A percentile compares a stretch with the other conserved stretches of the same genome.
Evolutionary conservation across 2,329 filamentous ascomycete species (phyloP).

Genomic region (Neospermospora avenae): DNA sequence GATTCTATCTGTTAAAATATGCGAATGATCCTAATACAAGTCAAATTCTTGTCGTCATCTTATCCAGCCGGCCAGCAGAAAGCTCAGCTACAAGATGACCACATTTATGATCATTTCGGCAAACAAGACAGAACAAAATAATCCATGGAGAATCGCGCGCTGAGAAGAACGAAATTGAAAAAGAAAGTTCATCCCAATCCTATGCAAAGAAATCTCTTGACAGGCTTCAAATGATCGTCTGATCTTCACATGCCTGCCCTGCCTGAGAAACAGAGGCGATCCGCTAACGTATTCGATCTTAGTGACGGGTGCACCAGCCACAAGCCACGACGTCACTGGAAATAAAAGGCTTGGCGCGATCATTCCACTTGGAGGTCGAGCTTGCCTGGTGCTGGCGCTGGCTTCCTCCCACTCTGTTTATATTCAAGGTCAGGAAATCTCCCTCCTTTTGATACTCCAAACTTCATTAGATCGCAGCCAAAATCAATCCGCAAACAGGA

Average conservation of each 20-base stretch:
- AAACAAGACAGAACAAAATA: background rate
- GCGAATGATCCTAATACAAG: too few relatives aligned
- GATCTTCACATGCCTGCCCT: constrained; percentile 1
- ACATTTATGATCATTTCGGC: too few relatives aligned
- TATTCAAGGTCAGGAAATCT: background rate
- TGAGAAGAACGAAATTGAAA: too few relatives aligned
- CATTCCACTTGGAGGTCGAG: background rate
- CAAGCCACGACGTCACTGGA: constrained; percentile 1
- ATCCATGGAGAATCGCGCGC: background rate
- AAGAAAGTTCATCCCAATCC: too few relatives aligned
- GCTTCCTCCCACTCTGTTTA: background rate
- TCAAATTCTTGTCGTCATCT: too few relatives aligned
- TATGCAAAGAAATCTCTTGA: background rate
- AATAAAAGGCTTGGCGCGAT: constrained; percentile 6
- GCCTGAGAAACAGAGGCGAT: background rate
- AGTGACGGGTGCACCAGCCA: background rate
- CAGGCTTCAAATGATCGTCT: background rate
- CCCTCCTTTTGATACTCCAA: background rate
- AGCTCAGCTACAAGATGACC: too few relatives aligned
- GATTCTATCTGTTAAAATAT: too few relatives aligned
- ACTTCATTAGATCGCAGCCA: background rate
- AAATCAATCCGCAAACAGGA: background rate
- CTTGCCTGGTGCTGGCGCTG: background rate
- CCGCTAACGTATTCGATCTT: background rate
- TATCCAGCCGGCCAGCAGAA: too few relatives aligned